Percentiles rank a stretch among this genome's conserved stretches.
phyloP scores from a whole-genome alignment of 2,329 filamentous ascomycete genomes.

The Fusarium torulosum region DNA sequence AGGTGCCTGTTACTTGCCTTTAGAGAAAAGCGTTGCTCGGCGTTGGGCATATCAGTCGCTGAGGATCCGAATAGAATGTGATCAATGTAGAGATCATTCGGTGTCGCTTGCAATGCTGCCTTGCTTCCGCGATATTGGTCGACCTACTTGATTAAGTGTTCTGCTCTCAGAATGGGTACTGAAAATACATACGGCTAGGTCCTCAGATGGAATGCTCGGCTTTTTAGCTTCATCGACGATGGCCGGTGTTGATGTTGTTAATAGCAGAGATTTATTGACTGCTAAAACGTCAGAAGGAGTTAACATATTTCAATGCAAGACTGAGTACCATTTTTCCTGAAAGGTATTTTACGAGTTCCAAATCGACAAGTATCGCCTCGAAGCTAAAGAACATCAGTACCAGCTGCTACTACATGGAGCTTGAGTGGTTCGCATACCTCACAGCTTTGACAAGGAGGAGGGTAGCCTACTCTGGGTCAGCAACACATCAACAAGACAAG shows the following conservation, averaged over 20 bases:
- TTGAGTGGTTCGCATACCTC: slow-evolving; percentile 6
- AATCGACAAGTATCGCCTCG: slow-evolving; percentile 30
- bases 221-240: neutral
- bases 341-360: slow-evolving; percentile 37
- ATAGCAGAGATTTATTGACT: slow-evolving; percentile 29
- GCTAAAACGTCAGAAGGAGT: neutral
- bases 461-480: slow-evolving; percentile 27
- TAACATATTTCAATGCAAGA: too few relatives aligned
- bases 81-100: slow-evolving; percentile 32
- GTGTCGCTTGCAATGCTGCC: neutral
- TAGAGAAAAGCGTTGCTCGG: slow-evolving; percentile 23
- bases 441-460: slow-evolving; percentile 39
- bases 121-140: neutral
- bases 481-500: neutral
- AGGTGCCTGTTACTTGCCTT: slow-evolving; percentile 16
- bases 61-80: slow-evolving; percentile 18
- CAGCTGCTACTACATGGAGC: fast-evolving
- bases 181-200: neutral
- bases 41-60: neutral
- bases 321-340: slow-evolving; percentile 42
- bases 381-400: slow-evolving; percentile 16
- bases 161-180: fast-evolving
- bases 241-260: fast-evolving
- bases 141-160: neutral
- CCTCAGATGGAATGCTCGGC: fast-evolving